Base-by-base conservation (phyloP, 2,329 filamentous ascomycete species). In the Neonectria ditissima region DNA sequence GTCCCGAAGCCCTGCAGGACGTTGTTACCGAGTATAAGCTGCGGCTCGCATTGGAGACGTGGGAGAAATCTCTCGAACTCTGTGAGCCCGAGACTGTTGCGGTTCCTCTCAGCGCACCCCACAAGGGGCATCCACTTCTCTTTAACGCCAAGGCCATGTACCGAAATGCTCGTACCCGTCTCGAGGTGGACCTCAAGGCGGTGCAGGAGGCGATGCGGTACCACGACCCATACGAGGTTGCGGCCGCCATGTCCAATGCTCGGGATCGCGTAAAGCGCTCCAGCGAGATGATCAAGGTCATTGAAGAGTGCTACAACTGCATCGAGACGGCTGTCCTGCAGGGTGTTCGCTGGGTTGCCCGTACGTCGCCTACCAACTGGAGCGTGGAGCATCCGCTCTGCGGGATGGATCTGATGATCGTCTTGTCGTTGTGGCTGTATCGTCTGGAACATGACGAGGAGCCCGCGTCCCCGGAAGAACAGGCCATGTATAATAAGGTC, bases 381-480 rank as follows among this genome's bases (percentile, higher is more conserved):
- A 98, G 95, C 78, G 93, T 98, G 65, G 96, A 99, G 83, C 95
- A 99, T 79, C 94, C 96, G 55, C 89, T 99, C 62, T 97, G 94
- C 76, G 95, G 95, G 67, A 89, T 99, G 83, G 96, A 99, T 79
- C 86, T 98, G 71, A 97, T 99, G 89, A 96, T 98, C 78, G 96
- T 97, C 73, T 90, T 99, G 73, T 97, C 93, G 75, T 86, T 98
- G 71, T 99, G 96, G 96, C 91, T 99, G 74, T 98, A 97, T 84
- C 94, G 94, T 82, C 91, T 99, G 84, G 96, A 99, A 91, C 94
- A 98, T 83, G 96, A 99, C 84, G 94, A 97, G 69, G 95, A 98
- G 83, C 90, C 91, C 26, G 92, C 93, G 34, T 92, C 89, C 30
- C 91, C 92, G 70, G 93, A 97, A 75, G 93, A 97, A 80, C 81